Evolutionary conservation across 148 eudicot genomes (phyloP).

Genomic region (Fallopia convolvulus): DNA sequence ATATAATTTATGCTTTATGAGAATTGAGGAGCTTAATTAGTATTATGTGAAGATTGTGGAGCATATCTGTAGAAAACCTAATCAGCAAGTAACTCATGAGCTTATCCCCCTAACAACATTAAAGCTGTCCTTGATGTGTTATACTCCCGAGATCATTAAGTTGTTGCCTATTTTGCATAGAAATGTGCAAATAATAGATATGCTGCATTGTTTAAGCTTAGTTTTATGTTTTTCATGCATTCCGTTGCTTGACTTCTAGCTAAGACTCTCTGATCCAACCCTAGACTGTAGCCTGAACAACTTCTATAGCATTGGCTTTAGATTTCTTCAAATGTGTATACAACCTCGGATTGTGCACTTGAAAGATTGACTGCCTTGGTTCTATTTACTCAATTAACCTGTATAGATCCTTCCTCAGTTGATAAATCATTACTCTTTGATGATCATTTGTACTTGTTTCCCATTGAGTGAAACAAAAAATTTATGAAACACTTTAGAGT

Average conservation of each 20-base stretch:
- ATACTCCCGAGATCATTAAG: background rate
- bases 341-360: background rate
- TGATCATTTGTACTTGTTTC: conserved; percentile 5
- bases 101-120: background rate
- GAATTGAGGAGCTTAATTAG: background rate
- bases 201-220: background rate
- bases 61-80: background rate
- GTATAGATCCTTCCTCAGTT: background rate
- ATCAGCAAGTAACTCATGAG: background rate
- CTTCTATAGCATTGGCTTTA: background rate
- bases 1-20: background rate
- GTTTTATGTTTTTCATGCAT: background rate
- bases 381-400: background rate
- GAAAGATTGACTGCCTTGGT: background rate
- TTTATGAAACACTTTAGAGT: background rate
- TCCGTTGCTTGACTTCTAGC: background rate
- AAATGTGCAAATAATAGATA: background rate
- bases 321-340: background rate
- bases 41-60: background rate
- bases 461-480: background rate
- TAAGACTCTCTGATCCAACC: background rate
- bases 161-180: background rate
- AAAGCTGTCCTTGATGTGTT: background rate
- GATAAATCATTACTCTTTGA: background rate
- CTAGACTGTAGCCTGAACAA: background rate